Percentiles rank a stretch among this genome's conserved stretches.
Evolutionary conservation across 345 rosid species (phyloP).

Genomic region (Salix caprea): DNA sequence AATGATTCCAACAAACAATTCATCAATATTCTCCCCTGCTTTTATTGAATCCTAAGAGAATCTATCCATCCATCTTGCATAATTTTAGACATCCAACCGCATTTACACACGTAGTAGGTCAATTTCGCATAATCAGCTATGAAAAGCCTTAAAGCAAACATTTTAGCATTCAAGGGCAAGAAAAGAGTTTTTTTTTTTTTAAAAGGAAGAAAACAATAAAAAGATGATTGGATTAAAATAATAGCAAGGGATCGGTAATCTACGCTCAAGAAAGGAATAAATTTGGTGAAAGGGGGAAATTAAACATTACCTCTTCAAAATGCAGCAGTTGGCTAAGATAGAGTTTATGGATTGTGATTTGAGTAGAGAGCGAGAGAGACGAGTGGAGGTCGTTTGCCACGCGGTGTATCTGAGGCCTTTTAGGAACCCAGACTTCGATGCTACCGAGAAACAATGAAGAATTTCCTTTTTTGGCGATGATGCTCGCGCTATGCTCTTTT

Average conservation of each 20-base stretch:
- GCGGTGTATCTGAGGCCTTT: neutral
- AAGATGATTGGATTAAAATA: neutral
- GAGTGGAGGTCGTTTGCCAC: neutral
- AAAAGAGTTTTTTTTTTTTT: neutral
- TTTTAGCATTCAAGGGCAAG: neutral
- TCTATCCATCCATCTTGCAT: neutral
- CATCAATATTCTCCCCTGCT: neutral
- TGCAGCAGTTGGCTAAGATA: neutral
- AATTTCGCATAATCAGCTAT: neutral
- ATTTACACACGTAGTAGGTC: neutral
- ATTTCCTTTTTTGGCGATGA: too few species aligned
- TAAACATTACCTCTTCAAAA: conserved; percentile 1
- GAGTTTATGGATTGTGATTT: neutral
- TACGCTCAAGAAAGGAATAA: neutral
- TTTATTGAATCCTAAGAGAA: neutral
- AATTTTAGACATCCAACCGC: neutral
- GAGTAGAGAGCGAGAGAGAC: neutral
- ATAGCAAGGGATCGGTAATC: neutral
- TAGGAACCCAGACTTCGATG: neutral
- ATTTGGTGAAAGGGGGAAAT: neutral
- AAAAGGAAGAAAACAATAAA: neutral
- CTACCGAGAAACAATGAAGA: neutral
- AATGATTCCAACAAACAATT: neutral
- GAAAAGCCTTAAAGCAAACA: neutral
- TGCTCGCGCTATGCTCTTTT: too few species aligned